Evolutionary conservation across 352 stramenopile genomes (phyloP).

Genomic region (Globisporangium recalcitrans): DNA sequence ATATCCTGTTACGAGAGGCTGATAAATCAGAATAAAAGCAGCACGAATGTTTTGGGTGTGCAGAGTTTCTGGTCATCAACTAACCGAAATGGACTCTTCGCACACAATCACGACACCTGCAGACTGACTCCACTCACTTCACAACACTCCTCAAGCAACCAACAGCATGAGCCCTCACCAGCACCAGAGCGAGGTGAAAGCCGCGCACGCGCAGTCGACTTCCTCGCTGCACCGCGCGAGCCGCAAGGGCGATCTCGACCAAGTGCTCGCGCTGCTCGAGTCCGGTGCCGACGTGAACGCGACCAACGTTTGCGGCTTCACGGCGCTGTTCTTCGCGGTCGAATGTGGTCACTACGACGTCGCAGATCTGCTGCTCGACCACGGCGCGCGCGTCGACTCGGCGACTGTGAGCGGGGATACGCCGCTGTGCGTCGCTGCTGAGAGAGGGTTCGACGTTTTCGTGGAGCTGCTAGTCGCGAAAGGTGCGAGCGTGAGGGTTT

Average conservation of each 20-base stretch:
- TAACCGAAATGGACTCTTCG: too few relatives aligned
- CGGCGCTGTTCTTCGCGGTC: constrained; percentile 9
- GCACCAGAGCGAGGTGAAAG: not conserved
- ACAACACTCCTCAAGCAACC: not conserved
- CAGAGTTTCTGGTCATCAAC: too few relatives aligned
- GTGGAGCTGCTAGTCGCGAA: constrained; percentile 3
- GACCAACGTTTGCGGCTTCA: constrained; percentile 4
- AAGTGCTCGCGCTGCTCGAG: constrained; percentile 6
- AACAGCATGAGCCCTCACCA: not conserved
- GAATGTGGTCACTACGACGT: constrained; percentile 4
- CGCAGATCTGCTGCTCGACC: constrained; percentile 6
- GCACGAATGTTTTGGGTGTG: too few relatives aligned
- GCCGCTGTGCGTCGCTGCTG: constrained; percentile 8
- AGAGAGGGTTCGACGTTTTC: constrained; percentile 3
- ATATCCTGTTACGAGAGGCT: too few relatives aligned
- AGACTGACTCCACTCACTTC: not conserved
- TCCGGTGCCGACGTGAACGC: constrained; percentile 6
- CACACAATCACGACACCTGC: too few relatives aligned
- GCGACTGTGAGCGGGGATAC: constrained; percentile 1
- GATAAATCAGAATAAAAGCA: too few relatives aligned
- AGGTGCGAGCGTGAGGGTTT: not conserved
- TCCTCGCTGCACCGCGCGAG: constrained; percentile 1
- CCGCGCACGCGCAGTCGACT: constrained; percentile 2
- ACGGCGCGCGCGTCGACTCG: constrained; percentile 1
- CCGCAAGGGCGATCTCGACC: constrained; percentile 6